Evolutionary conservation across 768 basidiomycete genomes (phyloP).

Genomic region (Dacryopinax primogenitus): DNA sequence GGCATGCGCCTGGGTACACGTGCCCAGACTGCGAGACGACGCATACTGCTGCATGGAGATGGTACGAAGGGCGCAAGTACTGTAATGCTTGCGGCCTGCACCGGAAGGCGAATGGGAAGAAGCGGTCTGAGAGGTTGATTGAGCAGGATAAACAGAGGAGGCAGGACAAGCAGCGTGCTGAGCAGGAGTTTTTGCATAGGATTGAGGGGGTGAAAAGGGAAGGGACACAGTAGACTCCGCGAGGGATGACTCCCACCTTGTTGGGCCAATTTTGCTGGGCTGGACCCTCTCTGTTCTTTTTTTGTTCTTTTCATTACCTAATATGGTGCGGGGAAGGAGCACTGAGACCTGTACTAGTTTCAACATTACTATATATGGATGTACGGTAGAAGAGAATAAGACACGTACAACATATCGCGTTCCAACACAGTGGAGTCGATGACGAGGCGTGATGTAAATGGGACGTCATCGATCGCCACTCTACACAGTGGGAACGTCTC

Average conservation of each 20-base stretch:
- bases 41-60: not conserved
- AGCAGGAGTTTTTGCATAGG: not conserved
- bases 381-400: too few relatives aligned
- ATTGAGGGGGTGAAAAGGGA: not conserved
- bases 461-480: too few relatives aligned
- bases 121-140: not conserved
- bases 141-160: not conserved
- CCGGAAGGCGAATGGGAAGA: not conserved
- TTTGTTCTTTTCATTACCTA: too few relatives aligned
- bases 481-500: too few relatives aligned
- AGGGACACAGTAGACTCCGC: not conserved
- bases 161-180: not conserved
- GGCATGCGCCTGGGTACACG: not conserved
- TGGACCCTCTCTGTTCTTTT: too few relatives aligned
- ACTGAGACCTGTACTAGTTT: too few relatives aligned
- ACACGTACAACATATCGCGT: too few relatives aligned
- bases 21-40: conserved; percentile 9
- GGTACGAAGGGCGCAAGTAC: conserved; percentile 6
- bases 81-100: conserved; percentile 3
- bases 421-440: too few relatives aligned
- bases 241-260: not conserved
- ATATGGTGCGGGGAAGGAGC: too few relatives aligned
- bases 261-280: too few relatives aligned
- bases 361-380: too few relatives aligned
- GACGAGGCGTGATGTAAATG: too few relatives aligned